Evolutionary conservation across 805 yeast species (phyloP).

Genomic region (Metschnikowia chrysomelidarum): DNA sequence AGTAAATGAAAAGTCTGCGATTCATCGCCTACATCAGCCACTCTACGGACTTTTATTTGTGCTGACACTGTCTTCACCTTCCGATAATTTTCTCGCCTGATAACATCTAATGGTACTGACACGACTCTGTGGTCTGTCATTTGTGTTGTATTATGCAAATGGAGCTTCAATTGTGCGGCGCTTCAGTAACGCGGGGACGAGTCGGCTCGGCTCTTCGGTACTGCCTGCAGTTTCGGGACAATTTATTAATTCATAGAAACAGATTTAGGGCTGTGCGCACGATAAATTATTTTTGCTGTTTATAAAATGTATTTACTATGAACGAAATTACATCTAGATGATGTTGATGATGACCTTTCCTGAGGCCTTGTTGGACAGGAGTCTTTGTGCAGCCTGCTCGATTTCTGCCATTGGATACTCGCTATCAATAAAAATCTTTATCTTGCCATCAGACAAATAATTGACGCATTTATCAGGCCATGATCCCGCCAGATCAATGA

Average conservation of each 20-base stretch:
- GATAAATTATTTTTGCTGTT: too few species aligned
- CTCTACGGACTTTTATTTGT: conserved; percentile 7
- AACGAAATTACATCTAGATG: too few species aligned
- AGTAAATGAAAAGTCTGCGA: conserved; percentile 1
- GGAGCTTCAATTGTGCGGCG: too few species aligned
- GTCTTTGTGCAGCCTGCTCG: conserved; percentile 48
- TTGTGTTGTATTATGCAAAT: too few species aligned
- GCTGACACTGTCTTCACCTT: conserved; percentile 11
- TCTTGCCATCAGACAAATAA: conserved; percentile 43
- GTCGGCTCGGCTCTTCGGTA: too few species aligned
- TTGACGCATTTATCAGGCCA: conserved; percentile 29
- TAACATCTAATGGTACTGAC: conserved; percentile 11
- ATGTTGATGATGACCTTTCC: conserved; percentile 64
- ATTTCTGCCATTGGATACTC: conserved; percentile 48
- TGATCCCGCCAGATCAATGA: conserved; percentile 12
- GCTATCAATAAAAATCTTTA: conserved; percentile 53
- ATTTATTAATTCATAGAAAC: too few species aligned
- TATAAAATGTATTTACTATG: too few species aligned
- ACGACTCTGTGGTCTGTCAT: too few species aligned
- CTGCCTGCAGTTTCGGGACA: too few species aligned
- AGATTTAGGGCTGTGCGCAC: too few species aligned
- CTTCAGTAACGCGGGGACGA: too few species aligned
- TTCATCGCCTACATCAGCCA: too few species aligned
- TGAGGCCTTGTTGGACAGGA: conserved; percentile 47
- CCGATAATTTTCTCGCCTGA: conserved; percentile 5